Percentiles rank a stretch among this genome's conserved stretches.
phyloP scores from a whole-genome alignment of 176 grass and related monocot species.

The Saccharum officinarum region DNA sequence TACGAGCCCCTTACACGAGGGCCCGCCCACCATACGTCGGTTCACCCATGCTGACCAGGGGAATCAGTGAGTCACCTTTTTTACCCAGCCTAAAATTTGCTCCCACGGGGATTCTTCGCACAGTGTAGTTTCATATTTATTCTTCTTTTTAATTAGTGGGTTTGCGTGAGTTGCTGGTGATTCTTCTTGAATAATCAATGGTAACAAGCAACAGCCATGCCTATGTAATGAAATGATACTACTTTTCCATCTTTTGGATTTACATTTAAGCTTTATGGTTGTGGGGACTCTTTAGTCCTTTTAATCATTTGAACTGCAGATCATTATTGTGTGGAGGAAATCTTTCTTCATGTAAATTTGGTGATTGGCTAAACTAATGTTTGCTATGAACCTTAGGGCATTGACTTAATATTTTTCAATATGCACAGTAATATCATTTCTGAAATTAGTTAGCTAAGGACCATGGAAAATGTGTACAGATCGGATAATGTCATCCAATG shows the following conservation, averaged over 20 bases:
- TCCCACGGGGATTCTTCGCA: not conserved
- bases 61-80: not conserved
- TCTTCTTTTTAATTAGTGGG: constrained; percentile 19
- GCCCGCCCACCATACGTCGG: not conserved
- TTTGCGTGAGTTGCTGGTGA: not conserved
- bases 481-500: not conserved
- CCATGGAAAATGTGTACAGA: not conserved
- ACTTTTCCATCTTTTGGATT: constrained; percentile 6
- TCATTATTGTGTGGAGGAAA: not conserved
- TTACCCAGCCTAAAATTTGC: not conserved
- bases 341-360: constrained; percentile 2
- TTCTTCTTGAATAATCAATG: not conserved
- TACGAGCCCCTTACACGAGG: not conserved
- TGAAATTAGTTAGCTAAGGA: not conserved
- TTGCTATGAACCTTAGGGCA: not conserved
- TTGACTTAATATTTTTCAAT: constrained; percentile 27
- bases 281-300: not conserved
- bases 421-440: not conserved
- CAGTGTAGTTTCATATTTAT: not conserved
- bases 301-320: constrained; percentile 11
- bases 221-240: constrained; percentile 3
- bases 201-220: not conserved
- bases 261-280: not conserved
- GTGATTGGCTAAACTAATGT: constrained; percentile 11
- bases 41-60: not conserved